phyloP scores from a whole-genome alignment of 305 asterid genomes.

The Fraxinus latifolia region DNA sequence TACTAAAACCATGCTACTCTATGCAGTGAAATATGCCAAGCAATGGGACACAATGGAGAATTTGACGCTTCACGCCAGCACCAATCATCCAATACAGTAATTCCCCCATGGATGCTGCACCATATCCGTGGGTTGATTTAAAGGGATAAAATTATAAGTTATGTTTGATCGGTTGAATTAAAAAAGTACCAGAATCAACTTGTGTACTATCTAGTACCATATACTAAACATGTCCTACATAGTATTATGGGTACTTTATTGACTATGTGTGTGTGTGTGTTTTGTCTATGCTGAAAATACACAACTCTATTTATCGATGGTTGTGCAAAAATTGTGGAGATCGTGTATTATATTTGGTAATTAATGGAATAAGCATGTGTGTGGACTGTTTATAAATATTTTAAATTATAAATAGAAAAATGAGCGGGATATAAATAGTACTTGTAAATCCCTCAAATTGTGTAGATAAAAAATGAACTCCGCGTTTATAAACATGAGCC shows the following conservation, averaged over 20 bases:
- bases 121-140: slow-evolving; percentile 27
- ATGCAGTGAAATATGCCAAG: slow-evolving; percentile 39
- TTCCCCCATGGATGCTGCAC: slow-evolving; percentile 63
- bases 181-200: neutral
- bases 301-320: neutral
- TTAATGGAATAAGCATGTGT: neutral
- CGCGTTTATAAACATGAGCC: neutral
- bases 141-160: neutral
- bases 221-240: neutral
- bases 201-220: neutral
- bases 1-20: neutral
- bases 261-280: no score
- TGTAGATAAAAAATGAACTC: no score
- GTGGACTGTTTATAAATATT: neutral
- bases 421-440: neutral
- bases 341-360: neutral
- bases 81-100: slow-evolving; percentile 30
- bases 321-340: neutral
- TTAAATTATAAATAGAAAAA: no score
- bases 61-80: slow-evolving; percentile 29
- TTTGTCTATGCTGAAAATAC: neutral
- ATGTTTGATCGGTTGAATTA: neutral
- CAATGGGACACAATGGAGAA: slow-evolving; percentile 39
- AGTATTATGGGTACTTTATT: neutral
- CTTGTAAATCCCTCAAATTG: neutral